Evolutionary conservation across 305 asterid species (phyloP).

Genomic region (Solanum chacoense): DNA sequence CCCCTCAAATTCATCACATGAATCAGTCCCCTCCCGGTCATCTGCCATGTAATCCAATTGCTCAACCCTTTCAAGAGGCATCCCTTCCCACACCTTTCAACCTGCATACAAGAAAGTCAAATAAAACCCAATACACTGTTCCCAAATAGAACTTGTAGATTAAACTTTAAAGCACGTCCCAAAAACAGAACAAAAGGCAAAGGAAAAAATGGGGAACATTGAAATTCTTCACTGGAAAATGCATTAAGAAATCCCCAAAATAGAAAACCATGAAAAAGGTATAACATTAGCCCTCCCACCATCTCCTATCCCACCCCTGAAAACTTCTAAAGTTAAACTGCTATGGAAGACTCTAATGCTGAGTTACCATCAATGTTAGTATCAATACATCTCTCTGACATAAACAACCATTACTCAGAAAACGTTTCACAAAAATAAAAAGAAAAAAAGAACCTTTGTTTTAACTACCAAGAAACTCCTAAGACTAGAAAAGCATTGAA

Average conservation of each 20-base stretch:
- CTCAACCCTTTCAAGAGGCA: background rate
- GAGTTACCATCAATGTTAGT: background rate
- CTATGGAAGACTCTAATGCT: background rate
- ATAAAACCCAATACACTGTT: background rate
- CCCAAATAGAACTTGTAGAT: background rate
- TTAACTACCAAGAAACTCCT: background rate
- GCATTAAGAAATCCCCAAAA: background rate
- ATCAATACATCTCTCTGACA: background rate
- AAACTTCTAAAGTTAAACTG: background rate
- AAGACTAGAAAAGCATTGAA: background rate
- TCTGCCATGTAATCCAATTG: slow-evolving; percentile 28
- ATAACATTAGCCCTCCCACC: background rate
- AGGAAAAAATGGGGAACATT: background rate
- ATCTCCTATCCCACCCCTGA: background rate
- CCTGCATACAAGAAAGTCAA: background rate
- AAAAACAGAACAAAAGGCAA: background rate
- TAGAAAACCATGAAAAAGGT: background rate
- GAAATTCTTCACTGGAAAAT: background rate
- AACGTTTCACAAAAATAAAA: background rate
- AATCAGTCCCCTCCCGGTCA: slow-evolving; percentile 28
- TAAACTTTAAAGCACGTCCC: background rate
- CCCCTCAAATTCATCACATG: slow-evolving; percentile 38
- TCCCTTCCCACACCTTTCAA: background rate
- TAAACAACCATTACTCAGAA: background rate
- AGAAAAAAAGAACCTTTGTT: background rate